Conservation (phyloP, 129 eudicot species). For the Arctium minus region DNA sequence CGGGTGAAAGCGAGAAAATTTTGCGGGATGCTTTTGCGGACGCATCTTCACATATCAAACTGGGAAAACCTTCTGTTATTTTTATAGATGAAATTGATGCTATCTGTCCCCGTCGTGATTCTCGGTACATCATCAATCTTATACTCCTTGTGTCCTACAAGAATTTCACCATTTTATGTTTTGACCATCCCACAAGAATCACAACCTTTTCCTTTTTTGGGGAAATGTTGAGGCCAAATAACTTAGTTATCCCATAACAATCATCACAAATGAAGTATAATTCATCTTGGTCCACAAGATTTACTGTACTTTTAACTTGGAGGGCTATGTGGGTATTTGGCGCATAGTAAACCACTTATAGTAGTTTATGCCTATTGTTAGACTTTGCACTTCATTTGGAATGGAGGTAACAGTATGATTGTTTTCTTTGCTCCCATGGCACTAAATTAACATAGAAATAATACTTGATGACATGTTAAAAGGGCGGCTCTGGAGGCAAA, state of each 20-base stretch:
- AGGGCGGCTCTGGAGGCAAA: too few relatives aligned
- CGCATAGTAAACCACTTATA: background rate
- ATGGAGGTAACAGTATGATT: too few relatives aligned
- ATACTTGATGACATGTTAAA: too few relatives aligned
- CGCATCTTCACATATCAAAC: constrained; percentile 62
- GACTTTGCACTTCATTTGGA: too few relatives aligned
- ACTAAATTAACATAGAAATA: too few relatives aligned
- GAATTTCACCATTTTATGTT: background rate
- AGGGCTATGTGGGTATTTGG: background rate
- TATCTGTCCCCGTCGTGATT: constrained; percentile 87
- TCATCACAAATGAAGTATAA: background rate
- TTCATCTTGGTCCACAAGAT: background rate
- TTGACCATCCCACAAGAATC: constrained; percentile 2
- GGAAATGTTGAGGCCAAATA: background rate
- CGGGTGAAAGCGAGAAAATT: constrained; percentile 88
- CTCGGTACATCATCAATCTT: constrained; percentile 47
- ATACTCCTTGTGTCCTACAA: background rate
- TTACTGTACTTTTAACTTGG: background rate
- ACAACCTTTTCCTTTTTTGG: background rate
- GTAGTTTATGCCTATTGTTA: background rate
- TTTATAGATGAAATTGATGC: constrained; percentile 97
- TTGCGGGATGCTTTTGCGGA: constrained; percentile 82
- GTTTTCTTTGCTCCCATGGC: too few relatives aligned
- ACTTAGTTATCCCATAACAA: background rate
- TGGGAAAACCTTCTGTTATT: constrained; percentile 80